Base-by-base conservation (phyloP, 768 basidiomycete species). In the Pulveroboletus sp. region DNA sequence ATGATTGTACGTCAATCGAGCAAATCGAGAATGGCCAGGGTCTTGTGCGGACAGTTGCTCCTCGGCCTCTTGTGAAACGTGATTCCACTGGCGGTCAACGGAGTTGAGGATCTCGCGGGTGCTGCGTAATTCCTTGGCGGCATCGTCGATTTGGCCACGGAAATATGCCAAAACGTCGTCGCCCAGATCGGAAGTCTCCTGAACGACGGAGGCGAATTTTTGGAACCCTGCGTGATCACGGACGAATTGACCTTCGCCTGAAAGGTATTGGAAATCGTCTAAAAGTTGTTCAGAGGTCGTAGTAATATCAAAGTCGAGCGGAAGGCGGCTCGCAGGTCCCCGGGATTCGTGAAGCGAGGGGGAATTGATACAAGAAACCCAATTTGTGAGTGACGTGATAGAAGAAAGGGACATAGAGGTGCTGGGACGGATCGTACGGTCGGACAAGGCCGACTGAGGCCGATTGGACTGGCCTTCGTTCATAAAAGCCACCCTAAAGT, bases 401-500 rank as follows among this genome's bases (percentile, higher is more conserved):
- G 83, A 81, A 11, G 74, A 64, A 28, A 76, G 70, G 5, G 81
- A 80, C 37, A 8, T 49, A 2, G 57, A 46, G 17, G 71, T 69
- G 30, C 67, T 66, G 0, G 75, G 74, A 39, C 77, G 77, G 43
- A 82, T 73, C 11, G 83, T 83, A 43, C 72, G 74, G 51, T 71
- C 73, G 8, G 82, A 85, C 30, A 79, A 65, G 27, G 78, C 75
- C 8, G 82, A 84, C 33, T 67, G 69, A 8, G 79, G 70, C 15
- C 81, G 76, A n/a, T 71, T 55, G 33, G 62, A 65, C 43, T 77
- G 77, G 6, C 69, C 66, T 21, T 78, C 75, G n/a, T 71, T 59
- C 35, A 77, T 79, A 62, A 89, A 89, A 2, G 78, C 81, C 15
- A 60, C 58, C n/a, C 79, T 77, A 51, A 85, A 84, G 53, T 86